These are phyloP conservation scores for Ormosia semicastrata DNA, from an alignment of 306 rosid genomes.

Conservation along the genomic window DNA sequence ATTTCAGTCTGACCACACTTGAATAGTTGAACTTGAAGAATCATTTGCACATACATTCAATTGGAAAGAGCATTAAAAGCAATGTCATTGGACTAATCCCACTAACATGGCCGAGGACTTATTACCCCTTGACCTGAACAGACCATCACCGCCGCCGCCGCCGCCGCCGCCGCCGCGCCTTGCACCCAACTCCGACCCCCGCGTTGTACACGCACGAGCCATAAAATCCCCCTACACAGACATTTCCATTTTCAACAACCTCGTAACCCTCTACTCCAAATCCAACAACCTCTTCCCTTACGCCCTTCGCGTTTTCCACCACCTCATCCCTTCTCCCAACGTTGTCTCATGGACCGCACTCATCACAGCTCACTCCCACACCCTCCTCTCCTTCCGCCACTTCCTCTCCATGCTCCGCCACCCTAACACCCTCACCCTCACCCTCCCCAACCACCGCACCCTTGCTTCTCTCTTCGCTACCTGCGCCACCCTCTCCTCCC, in stretches of 20 bases:
- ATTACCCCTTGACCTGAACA: neutral
- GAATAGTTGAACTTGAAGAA: too few relatives aligned
- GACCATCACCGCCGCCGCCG: neutral
- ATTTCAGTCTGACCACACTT: too few relatives aligned
- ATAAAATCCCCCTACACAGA: conserved; percentile 35
- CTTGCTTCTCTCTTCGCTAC: conserved; percentile 69
- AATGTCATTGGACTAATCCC: too few relatives aligned
- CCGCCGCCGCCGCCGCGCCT: neutral
- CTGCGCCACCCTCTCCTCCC: conserved; percentile 52
- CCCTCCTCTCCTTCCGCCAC: conserved; percentile 51
- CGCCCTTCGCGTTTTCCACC: conserved; percentile 53
- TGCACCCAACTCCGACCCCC: conserved; percentile 47
- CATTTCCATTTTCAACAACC: conserved; percentile 47
- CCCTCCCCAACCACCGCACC: conserved; percentile 75
- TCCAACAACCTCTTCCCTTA: conserved; percentile 40
- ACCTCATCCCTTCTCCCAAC: conserved; percentile 55
- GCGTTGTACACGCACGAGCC: conserved; percentile 55
- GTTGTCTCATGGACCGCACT: conserved; percentile 82
- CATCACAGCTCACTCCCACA: conserved; percentile 60
- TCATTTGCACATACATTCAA: neutral
- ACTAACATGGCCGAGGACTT: neutral
- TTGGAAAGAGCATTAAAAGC: neutral
- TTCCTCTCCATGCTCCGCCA: conserved; percentile 83
- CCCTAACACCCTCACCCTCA: conserved; percentile 1
- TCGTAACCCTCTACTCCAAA: conserved; percentile 63